Evolutionary conservation across 2,329 filamentous ascomycete species (phyloP).

Genomic region (Elsinoe perseae): DNA sequence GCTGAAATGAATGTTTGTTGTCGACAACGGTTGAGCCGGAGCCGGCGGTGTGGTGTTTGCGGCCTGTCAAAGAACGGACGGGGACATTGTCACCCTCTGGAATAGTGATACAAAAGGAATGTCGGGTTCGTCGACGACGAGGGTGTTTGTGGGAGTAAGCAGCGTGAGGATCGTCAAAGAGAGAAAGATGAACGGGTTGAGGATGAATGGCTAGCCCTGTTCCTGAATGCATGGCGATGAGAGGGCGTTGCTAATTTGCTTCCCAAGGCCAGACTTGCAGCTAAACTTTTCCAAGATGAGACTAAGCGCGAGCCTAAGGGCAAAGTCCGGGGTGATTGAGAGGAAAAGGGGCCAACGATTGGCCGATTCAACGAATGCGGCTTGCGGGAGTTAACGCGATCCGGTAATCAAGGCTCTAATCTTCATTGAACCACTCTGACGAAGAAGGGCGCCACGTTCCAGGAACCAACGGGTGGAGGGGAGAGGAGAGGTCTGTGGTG

Average conservation of each 20-base stretch:
- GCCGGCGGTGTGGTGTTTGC: slow-evolving; percentile 7
- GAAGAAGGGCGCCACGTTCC: slow-evolving; percentile 3
- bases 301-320: background rate
- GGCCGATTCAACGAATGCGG: slow-evolving; percentile 4
- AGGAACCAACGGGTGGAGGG: slow-evolving; percentile 8
- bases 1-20: slow-evolving; percentile 15
- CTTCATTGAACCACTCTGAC: slow-evolving; percentile 4
- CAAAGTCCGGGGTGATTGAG: slow-evolving; percentile 9
- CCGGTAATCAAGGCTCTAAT: slow-evolving; percentile 1
- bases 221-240: background rate
- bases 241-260: slow-evolving; percentile 9
- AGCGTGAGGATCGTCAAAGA: slow-evolving; percentile 5
- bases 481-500: background rate
- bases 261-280: background rate
- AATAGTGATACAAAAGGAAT: slow-evolving; percentile 11
- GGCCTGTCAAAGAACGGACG: slow-evolving; percentile 9
- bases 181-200: slow-evolving; percentile 5
- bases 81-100: slow-evolving; percentile 15
- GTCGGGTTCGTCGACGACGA: slow-evolving; percentile 10
- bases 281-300: slow-evolving; percentile 9
- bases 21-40: slow-evolving; percentile 10
- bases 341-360: slow-evolving; percentile 10
- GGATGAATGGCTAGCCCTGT: slow-evolving; percentile 8
- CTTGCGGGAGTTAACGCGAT: slow-evolving; percentile 9
- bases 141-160: slow-evolving; percentile 8